A percentile compares a stretch with the other conserved stretches of the same genome.
Evolutionary conservation across 352 stramenopile genomes (phyloP).

Genomic region (Pythium aquatile): DNA sequence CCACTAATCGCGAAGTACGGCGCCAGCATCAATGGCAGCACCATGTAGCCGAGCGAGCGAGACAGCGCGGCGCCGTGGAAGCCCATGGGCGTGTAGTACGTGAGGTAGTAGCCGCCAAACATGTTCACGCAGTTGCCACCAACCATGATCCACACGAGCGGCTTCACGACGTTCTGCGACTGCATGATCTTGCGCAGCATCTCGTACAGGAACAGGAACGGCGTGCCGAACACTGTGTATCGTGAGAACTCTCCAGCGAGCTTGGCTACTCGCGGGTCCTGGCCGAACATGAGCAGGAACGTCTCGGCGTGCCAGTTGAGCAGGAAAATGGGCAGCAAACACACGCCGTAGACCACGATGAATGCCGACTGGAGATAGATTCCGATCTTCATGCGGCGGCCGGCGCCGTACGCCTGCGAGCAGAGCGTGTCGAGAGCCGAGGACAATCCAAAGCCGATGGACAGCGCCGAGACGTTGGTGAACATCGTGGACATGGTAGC

Average conservation of each 20-base stretch:
- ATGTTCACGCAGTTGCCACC: conserved; percentile 65
- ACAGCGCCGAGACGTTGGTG: conserved; percentile 71
- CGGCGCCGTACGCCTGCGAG: conserved; percentile 67
- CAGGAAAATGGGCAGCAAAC: conserved; percentile 48
- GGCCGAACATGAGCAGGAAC: conserved; percentile 52
- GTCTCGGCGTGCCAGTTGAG: conserved; percentile 60
- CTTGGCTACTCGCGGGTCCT: conserved; percentile 52
- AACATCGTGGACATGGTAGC: conserved; percentile 70
- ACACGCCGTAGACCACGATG: conserved; percentile 49
- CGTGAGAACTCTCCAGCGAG: conserved; percentile 57
- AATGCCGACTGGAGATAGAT: conserved; percentile 72
- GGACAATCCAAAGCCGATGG: conserved; percentile 67
- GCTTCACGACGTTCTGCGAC: conserved; percentile 65
- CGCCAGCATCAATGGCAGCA: conserved; percentile 47
- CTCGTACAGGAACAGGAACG: conserved; percentile 79
- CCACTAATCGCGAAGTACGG: conserved; percentile 47
- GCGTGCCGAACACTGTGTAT: conserved; percentile 64
- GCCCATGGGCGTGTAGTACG: conserved; percentile 59
- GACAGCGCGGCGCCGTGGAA: conserved; percentile 77
- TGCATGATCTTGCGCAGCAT: conserved; percentile 72
- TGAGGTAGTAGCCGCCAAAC: conserved; percentile 63
- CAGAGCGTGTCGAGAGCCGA: conserved; percentile 83
- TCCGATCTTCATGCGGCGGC: conserved; percentile 56
- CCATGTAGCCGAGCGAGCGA: conserved; percentile 53
- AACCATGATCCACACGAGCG: conserved; percentile 56